phyloP scores from a whole-genome alignment of 2,329 filamentous ascomycete genomes.

The Fusarium pilosicola region DNA sequence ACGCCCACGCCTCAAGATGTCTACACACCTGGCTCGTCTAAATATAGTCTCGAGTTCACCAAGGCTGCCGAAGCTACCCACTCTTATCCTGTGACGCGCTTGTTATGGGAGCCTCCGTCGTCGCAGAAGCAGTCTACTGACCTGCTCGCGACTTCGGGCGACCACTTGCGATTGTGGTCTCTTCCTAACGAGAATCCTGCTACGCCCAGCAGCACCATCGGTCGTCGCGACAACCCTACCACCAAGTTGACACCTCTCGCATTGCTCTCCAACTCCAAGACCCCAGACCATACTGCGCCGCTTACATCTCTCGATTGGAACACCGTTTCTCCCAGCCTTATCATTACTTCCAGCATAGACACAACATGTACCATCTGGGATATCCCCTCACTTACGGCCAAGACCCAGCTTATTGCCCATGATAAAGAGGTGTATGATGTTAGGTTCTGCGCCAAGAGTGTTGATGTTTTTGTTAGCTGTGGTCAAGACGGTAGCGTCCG shows the following conservation, averaged over 20 bases:
- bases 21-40: constrained; percentile 74
- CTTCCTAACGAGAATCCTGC: constrained; percentile 75
- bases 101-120: constrained; percentile 95
- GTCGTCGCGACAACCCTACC: constrained; percentile 69
- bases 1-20: constrained; percentile 74
- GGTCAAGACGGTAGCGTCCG: constrained; percentile 96
- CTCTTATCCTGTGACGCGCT: constrained; percentile 94
- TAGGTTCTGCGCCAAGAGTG: constrained; percentile 95
- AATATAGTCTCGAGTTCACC: constrained; percentile 86
- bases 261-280: constrained; percentile 96
- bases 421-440: constrained; percentile 99
- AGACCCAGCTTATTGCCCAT: constrained; percentile 97
- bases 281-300: constrained; percentile 95
- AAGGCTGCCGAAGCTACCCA: constrained; percentile 97
- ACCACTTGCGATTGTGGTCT: constrained; percentile 94
- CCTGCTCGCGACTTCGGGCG: constrained; percentile 91
- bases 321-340: constrained; percentile 92
- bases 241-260: constrained; percentile 92
- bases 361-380: constrained; percentile 99
- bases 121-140: constrained; percentile 96
- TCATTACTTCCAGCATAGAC: constrained; percentile 98
- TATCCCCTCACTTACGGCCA: constrained; percentile 95
- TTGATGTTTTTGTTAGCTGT: constrained; percentile 98
- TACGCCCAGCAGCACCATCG: constrained; percentile 71
- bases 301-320: constrained; percentile 99